Conservation (phyloP, 768 basidiomycete genomes). For the Baorangia bicolor region DNA sequence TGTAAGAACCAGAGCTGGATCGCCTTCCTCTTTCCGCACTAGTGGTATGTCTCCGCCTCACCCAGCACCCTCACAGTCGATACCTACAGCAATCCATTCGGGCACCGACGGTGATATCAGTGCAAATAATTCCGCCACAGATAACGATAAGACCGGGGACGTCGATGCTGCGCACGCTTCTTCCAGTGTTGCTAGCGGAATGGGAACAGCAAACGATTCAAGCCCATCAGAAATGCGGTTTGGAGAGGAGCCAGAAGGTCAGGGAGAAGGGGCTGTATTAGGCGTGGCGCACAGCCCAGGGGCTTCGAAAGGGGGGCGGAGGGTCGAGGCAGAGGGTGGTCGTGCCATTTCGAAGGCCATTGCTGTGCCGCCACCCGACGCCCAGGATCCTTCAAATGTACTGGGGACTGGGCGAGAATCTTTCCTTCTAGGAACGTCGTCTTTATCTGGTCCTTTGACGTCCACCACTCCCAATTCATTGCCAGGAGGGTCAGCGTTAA, state of each 20-base stretch:
- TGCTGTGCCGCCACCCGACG: conserved; percentile 24
- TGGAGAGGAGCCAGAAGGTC: conserved; percentile 3
- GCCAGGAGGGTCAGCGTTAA: background rate
- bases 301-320: conserved; percentile 16
- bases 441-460: conserved; percentile 7
- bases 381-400: conserved; percentile 26
- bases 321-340: conserved; percentile 19
- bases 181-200: conserved; percentile 2
- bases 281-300: conserved; percentile 24
- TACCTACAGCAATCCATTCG: conserved; percentile 10
- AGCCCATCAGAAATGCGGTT: conserved; percentile 1
- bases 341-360: conserved; percentile 18
- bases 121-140: background rate
- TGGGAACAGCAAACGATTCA: background rate
- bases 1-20: conserved; percentile 1
- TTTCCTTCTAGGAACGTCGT: conserved; percentile 15
- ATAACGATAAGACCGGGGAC: conserved; percentile 5
- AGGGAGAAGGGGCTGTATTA: conserved; percentile 11
- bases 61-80: conserved; percentile 3
- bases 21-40: conserved; percentile 3
- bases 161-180: background rate
- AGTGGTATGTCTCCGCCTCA: background rate
- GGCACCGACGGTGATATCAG: background rate
- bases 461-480: conserved; percentile 6
- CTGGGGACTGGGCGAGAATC: conserved; percentile 6